phyloP scores from a whole-genome alignment of 164 flowering plant species.

The Dillenia turbinata region DNA sequence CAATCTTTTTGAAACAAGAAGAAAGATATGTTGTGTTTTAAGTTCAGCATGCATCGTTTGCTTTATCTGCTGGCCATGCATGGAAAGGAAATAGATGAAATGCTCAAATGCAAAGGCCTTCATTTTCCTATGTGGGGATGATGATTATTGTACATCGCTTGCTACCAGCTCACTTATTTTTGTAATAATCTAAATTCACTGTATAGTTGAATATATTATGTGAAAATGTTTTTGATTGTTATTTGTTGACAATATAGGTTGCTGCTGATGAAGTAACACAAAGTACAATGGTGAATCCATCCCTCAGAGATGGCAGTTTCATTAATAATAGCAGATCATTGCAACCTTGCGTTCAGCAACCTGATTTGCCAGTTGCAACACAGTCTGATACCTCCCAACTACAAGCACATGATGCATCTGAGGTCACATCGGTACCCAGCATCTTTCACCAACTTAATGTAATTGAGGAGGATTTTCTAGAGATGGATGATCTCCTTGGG shows the following conservation, averaged over 20 bases:
- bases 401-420: constrained; percentile 29
- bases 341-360: constrained; percentile 12
- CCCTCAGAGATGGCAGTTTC: constrained; percentile 16
- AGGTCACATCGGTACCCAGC: constrained; percentile 36
- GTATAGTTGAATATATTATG: too few relatives aligned
- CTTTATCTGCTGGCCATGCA: too few relatives aligned
- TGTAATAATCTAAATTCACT: too few relatives aligned
- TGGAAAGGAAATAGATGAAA: too few relatives aligned
- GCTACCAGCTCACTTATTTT: too few relatives aligned
- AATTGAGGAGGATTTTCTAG: constrained; percentile 59
- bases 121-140: too few relatives aligned
- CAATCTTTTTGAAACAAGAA: too few relatives aligned
- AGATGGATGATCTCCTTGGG: constrained; percentile 68
- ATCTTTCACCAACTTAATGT: constrained; percentile 8
- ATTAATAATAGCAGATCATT: constrained; percentile 16
- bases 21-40: too few relatives aligned
- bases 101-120: too few relatives aligned
- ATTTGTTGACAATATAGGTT: constrained; percentile 18
- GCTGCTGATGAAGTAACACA: constrained; percentile 29
- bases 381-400: constrained; percentile 21
- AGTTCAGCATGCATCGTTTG: too few relatives aligned
- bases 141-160: too few relatives aligned
- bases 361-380: constrained; percentile 18
- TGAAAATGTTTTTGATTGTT: too few relatives aligned
- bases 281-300: constrained; percentile 26